Evolutionary conservation across 441 rosid species (phyloP), one percentile per base, ranked within the genome.

Genomic region (Adansonia grandidieri): DNA sequence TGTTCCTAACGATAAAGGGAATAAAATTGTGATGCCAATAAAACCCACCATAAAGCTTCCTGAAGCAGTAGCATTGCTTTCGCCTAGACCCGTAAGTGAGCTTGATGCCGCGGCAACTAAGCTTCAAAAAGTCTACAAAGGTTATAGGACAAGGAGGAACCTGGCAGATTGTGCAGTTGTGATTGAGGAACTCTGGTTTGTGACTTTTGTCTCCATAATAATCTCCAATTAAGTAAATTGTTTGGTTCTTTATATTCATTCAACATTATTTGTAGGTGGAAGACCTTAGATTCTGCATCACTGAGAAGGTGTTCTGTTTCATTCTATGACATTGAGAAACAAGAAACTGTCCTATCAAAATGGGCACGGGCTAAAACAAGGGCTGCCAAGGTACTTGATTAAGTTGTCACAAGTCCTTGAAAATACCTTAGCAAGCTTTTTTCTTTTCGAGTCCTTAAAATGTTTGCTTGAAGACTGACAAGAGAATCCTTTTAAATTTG

Each of bases 271-370:
- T 32, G 8, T 69, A 93, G 96, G 95, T 92, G 97, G 95, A 92
- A 90, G 82, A 89, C 98, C 11, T 82, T 93, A 56, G 97, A 93
- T 78, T 89, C 85, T 75, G 97, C 95, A 51, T 86, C 95, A 45
- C 78, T 93, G 56, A 88, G 84, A 22, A 78, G 81, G 74, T 85
- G 87, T 77, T 90, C 96, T 0, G 85, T 91, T 0, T 88, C 91
- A 10, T 94, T 94, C 85, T 91, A 86, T 70, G 73, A 85, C 66
- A 77, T 78, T 62, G 89, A 90, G 78, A 89, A 87, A 83, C 88
- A 88, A 60, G 97, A 94, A 87, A 89, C 93, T 44, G 93, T 90
- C 6, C 80, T 47, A 14, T 91, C 97, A 0, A 87, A 89, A 53
- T 94, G 97, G 96, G 62, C 90, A 68, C 76, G 95, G 48, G 96